Evolutionary conservation across 495 filamentous ascomycete species (phyloP).

Genomic region (Annulohypoxylon maeteangense): DNA sequence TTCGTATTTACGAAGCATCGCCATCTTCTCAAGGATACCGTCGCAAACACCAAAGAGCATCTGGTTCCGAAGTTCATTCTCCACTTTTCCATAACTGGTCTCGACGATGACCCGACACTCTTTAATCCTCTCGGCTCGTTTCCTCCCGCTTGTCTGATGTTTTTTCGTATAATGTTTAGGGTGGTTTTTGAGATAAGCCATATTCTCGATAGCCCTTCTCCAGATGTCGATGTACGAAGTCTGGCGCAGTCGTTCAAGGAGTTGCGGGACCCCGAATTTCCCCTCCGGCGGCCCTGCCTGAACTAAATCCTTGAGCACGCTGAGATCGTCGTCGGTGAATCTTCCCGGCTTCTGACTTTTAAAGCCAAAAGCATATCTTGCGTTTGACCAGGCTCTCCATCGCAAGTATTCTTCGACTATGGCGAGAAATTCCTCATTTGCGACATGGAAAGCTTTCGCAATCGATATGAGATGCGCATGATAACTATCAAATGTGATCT

Average conservation of each 20-base stretch:
- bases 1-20: conserved; percentile 27
- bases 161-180: conserved; percentile 8
- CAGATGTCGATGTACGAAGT: conserved; percentile 28
- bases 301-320: background rate
- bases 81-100: background rate
- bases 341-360: background rate
- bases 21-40: conserved; percentile 14
- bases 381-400: background rate
- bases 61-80: conserved; percentile 16
- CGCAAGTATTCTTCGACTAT: conserved; percentile 28
- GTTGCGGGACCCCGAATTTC: background rate
- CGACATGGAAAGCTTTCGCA: conserved; percentile 8
- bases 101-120: conserved; percentile 6
- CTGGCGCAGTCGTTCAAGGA: conserved; percentile 12
- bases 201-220: conserved; percentile 26
- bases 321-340: conserved; percentile 14
- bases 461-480: conserved; percentile 13
- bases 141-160: conserved; percentile 10
- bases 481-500: conserved; percentile 5
- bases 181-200: conserved; percentile 18
- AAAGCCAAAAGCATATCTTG: background rate
- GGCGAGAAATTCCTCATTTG: conserved; percentile 21
- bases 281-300: background rate
- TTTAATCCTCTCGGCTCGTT: conserved; percentile 17
- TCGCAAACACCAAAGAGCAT: background rate